Base-by-base conservation (phyloP, 129 eudicot genomes). In the Saposhnikovia divaricata region DNA sequence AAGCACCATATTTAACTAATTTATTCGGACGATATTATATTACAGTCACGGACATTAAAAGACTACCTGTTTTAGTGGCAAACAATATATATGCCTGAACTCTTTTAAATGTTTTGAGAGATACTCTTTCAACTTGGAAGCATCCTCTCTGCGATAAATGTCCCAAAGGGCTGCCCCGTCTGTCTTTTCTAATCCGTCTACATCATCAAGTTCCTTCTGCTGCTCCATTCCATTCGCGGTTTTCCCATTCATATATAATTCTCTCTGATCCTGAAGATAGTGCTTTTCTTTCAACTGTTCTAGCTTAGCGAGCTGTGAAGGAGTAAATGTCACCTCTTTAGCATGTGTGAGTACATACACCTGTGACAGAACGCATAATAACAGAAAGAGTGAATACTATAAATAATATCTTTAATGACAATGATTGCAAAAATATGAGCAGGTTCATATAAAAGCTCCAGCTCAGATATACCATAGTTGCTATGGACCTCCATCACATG, bases 301-400 rank as follows among this genome's bases (percentile, higher is more conserved):
- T 23, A 90, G 85, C 12, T 3, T 5, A 7, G 46, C 3, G 66
- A 78, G 85, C 13, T 77, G 18, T 9, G 74, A 34, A 44, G 81
- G 6, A 6, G 47, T 15, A 12, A 82, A 81, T 15, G 79, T 40
- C 83, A 87, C 81, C 31, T 82, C 90, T 51, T 85, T 82, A 25
- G 87, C 84, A 77, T 92, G 97, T 38, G 90, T 88, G 87, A 92
- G 75, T 59, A 92, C 87, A 78, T 90, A 90, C 80, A 92, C 97
- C 97, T 78, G 72, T 25, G 1, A n/a, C 40, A 59, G 72, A 57
- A 61, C 39, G 31, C 59, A 45, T 37, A 70, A 70, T 31, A 59
- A 59, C 28, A 25, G 71, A 25, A 65, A 11, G 39, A 25, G 31
- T 65, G 71, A 65, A 9, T 9, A 65, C 39, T 12, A n/a, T 9